A percentile compares a stretch with the other conserved stretches of the same genome.
Conservation (phyloP, 176 grass and related monocot genomes). For the Zoysia pacifica region DNA sequence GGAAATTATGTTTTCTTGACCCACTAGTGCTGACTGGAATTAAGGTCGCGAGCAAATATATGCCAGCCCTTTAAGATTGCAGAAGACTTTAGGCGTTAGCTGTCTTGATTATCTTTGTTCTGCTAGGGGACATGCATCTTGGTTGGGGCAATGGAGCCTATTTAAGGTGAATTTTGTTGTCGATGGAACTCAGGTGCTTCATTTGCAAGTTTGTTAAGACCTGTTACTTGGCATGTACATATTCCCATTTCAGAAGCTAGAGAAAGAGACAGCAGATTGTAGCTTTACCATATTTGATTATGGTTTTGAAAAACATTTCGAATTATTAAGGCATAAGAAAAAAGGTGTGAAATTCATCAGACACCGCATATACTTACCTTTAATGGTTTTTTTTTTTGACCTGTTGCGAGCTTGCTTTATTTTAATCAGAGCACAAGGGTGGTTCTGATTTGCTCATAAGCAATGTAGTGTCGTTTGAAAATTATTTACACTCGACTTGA, state of each 20-base stretch:
- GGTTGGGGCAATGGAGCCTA: constrained; percentile 36
- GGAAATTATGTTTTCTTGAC: background rate
- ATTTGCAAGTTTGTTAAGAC: constrained; percentile 25
- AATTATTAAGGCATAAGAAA: constrained; percentile 29
- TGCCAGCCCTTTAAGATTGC: constrained; percentile 15
- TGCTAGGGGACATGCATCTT: constrained; percentile 38
- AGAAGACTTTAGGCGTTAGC: background rate
- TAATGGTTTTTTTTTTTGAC: constrained; percentile 36
- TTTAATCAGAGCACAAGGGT: constrained; percentile 21
- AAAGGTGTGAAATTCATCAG: constrained; percentile 12
- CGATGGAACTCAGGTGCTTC: constrained; percentile 29
- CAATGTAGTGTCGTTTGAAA: constrained; percentile 8
- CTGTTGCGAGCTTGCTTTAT: constrained; percentile 43
- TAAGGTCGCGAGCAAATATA: background rate
- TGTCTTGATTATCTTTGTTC: constrained; percentile 43
- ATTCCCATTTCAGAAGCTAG: constrained; percentile 31
- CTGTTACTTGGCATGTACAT: constrained; percentile 43
- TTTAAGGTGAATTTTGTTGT: constrained; percentile 42
- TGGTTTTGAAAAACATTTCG: constrained; percentile 18
- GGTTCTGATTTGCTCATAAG: background rate
- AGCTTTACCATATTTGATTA: background rate
- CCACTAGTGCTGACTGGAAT: background rate
- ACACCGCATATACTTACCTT: constrained; percentile 48
- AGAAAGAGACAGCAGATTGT: constrained; percentile 36
- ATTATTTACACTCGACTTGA: constrained; percentile 9